Percentiles rank a stretch among this genome's conserved stretches.
Evolutionary conservation across 2,329 filamentous ascomycete species (phyloP).

Genomic region (Botryotinia convoluta): DNA sequence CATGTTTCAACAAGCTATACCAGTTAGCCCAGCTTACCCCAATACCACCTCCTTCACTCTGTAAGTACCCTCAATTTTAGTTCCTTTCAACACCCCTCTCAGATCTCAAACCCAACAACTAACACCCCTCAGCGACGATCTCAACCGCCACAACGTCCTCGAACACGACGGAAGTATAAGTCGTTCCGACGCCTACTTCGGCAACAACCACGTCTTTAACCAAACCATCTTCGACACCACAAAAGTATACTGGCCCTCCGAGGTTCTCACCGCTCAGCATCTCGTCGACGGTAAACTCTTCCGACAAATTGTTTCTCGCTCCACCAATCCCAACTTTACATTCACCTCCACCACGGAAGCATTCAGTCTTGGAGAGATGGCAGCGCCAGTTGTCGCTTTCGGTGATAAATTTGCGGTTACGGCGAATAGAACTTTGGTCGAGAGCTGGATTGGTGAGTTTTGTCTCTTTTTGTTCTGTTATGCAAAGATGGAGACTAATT

Average conservation of each 20-base stretch:
- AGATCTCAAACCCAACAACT: slow-evolving; percentile 29
- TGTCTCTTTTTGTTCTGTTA: not conserved
- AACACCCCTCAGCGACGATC: not conserved
- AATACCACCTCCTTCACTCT: slow-evolving; percentile 41
- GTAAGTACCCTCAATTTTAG: not conserved
- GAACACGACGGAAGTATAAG: slow-evolving; percentile 32
- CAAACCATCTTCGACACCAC: slow-evolving; percentile 42
- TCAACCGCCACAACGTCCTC: slow-evolving; percentile 4
- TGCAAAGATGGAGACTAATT: not conserved
- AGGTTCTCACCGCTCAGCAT: not conserved
- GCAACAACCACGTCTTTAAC: slow-evolving; percentile 53
- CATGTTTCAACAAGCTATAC: slow-evolving; percentile 46
- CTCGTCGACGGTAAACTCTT: not conserved
- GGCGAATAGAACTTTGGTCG: not conserved
- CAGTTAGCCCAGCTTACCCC: slow-evolving; percentile 42
- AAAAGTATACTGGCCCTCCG: not conserved
- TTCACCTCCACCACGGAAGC: not conserved
- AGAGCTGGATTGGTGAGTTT: slow-evolving; percentile 4
- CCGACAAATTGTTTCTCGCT: not conserved
- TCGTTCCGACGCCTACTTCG: slow-evolving; percentile 49
- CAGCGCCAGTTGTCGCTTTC: not conserved
- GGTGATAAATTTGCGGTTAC: not conserved
- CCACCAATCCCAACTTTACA: not conserved
- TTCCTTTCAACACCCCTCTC: not conserved
- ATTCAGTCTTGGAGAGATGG: slow-evolving; percentile 12